Evolutionary conservation across 164 flowering plant species (phyloP).

Genomic region (Macadamia tetraphylla): DNA sequence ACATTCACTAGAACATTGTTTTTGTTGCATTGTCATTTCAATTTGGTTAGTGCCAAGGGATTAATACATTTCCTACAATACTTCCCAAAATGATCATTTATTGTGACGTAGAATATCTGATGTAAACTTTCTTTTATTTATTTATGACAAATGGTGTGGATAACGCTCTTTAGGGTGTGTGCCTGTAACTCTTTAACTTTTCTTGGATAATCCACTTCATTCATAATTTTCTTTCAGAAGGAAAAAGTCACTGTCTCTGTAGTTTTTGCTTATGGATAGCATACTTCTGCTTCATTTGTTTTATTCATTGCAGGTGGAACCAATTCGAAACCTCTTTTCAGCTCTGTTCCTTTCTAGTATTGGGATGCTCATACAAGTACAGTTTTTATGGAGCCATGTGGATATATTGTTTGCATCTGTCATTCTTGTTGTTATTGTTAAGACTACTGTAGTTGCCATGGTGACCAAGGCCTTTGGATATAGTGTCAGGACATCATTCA

Average conservation of each 20-base stretch:
- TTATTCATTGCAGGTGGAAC: constrained; percentile 71
- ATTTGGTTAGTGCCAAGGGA: too few species aligned
- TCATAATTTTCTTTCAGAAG: background rate
- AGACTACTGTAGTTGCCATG: constrained; percentile 58
- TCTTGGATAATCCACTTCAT: background rate
- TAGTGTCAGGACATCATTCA: constrained; percentile 52
- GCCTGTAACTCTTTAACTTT: too few species aligned
- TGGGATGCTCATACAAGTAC: constrained; percentile 96
- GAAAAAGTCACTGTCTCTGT: background rate
- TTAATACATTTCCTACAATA: too few species aligned
- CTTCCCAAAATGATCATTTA: too few species aligned
- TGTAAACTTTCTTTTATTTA: background rate
- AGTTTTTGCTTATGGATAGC: background rate
- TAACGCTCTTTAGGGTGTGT: background rate
- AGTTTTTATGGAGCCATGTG: constrained; percentile 89
- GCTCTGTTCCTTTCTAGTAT: constrained; percentile 96
- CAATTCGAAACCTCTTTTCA: constrained; percentile 92
- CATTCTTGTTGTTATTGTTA: constrained; percentile 72
- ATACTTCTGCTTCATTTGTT: constrained; percentile 1
- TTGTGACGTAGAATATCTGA: too few species aligned
- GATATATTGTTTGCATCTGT: constrained; percentile 94
- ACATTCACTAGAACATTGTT: too few species aligned
- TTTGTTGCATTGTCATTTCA: too few species aligned
- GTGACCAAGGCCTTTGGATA: constrained; percentile 80
- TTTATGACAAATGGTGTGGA: background rate